Base-by-base conservation (phyloP, 2,329 filamentous ascomycete genomes). In the Colletotrichum sp. region DNA sequence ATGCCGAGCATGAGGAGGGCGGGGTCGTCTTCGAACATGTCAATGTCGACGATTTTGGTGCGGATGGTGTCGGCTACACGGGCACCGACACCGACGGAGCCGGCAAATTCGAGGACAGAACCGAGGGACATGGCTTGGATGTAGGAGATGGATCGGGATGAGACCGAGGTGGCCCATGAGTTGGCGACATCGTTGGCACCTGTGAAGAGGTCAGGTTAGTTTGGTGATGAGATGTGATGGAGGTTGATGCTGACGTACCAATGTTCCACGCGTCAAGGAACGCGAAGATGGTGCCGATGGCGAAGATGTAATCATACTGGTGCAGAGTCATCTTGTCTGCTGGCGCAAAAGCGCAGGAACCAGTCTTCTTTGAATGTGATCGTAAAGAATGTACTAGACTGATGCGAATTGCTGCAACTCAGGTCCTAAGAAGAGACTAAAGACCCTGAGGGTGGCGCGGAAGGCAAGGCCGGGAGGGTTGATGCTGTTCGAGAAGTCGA, bases 201-300 rank as follows among this genome's bases (percentile, higher is more conserved):
- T 79, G 28, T 4, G 14, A 6, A 34, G 12, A 0, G 9, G 1
- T n/a, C 8, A 9, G 12, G 13, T 75, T 32, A 71, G 72, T 21
- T 28, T 55, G n/a, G 9, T 24, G 39, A 7, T 3, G 9, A 13
- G 4, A 4, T 9, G 7, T 1, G 14, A 3, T 13, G 12, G 13
- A 28, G 13, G 10, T 13, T 24, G 2, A 39, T 48, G 61, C 30
- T 16, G 8, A 43, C 83, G 75, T 82, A 87, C 91, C 91, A 78
- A 92, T 93, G 81, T 93, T 93, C 90, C 90, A 93, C 69, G 91
- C 91, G 82, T 93, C 92, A 55, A 93, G 89, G 81, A 92, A 90
- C 75, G 92, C 91, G 83, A 93, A 93, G 75, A 93, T 88, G 70
- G 90, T 91, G 83, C 90, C 91, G 70, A 93, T 89, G 79, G 90